A percentile compares a stretch with the other conserved stretches of the same genome.
Evolutionary conservation across 306 rosid species (phyloP).

Genomic region (Vigna reflexopilosa): DNA sequence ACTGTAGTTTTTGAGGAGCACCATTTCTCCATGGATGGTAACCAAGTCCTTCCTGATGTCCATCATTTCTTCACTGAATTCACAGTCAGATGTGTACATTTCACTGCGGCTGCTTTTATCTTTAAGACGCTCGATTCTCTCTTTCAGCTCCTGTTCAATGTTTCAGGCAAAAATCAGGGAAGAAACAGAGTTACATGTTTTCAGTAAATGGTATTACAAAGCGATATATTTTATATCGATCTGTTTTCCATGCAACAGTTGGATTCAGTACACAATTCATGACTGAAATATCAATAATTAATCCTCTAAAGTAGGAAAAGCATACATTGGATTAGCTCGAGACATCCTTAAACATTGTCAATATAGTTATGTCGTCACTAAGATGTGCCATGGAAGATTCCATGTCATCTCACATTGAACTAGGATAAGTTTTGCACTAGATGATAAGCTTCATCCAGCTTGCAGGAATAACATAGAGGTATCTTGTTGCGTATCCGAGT

Average conservation of each 20-base stretch:
- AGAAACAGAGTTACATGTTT: constrained; percentile 6
- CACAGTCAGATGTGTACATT: constrained; percentile 67
- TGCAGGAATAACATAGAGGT: constrained; percentile 19
- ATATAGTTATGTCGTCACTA: neutral
- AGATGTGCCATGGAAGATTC: constrained; percentile 8
- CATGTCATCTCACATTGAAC: neutral
- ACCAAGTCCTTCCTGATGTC: constrained; percentile 93
- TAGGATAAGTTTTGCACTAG: constrained; percentile 10
- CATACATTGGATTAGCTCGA: constrained; percentile 3
- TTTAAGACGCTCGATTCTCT: constrained; percentile 76
- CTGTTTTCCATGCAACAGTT: constrained; percentile 23
- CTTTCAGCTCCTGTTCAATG: constrained; percentile 78
- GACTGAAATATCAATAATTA: constrained; percentile 31
- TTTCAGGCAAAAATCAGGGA: constrained; percentile 41
- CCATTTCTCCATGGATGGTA: constrained; percentile 96
- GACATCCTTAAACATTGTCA: constrained; percentile 13
- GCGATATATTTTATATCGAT: constrained; percentile 13
- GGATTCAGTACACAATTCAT: constrained; percentile 12
- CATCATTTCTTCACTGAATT: constrained; percentile 97
- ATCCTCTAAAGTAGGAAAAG: constrained; percentile 33
- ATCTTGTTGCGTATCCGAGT: neutral
- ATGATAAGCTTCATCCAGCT: constrained; percentile 7
- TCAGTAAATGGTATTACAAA: constrained; percentile 23
- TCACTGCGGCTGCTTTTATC: constrained; percentile 67
- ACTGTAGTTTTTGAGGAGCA: constrained; percentile 92